A percentile compares a stretch with the other conserved stretches of the same genome.
phyloP scores from a whole-genome alignment of 2,329 filamentous ascomycete species.

The Dactylella cylindrospora region DNA sequence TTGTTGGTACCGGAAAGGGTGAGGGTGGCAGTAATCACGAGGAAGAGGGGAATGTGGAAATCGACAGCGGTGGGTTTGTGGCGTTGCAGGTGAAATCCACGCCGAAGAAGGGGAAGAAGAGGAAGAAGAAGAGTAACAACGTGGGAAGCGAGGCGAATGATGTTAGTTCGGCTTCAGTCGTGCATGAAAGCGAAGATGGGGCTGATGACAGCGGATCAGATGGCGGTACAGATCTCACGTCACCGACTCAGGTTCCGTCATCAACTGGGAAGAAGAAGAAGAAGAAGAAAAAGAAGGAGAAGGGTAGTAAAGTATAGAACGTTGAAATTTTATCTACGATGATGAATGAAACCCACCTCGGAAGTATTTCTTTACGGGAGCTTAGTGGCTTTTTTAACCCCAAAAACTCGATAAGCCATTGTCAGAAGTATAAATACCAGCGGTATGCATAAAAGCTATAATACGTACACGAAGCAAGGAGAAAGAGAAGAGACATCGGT shows the following conservation, averaged over 20 bases:
- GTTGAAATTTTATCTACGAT: neutral
- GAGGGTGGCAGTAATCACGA: conserved; percentile 6
- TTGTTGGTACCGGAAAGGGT: neutral
- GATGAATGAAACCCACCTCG: neutral
- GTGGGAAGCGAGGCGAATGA: no score
- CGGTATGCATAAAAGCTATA: no score
- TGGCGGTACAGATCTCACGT: neutral
- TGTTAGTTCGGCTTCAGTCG: no score
- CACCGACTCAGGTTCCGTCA: neutral
- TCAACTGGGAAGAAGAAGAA: conserved; percentile 5
- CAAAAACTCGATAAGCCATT: no score
- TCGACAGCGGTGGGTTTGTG: conserved; percentile 7
- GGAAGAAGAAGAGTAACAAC: conserved; percentile 7
- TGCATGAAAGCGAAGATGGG: neutral
- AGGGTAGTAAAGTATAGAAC: conserved; percentile 2
- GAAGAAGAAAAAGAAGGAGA: conserved; percentile 10
- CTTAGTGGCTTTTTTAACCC: no score
- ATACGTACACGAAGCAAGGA: no score
- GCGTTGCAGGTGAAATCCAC: conserved; percentile 7
- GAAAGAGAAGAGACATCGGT: no score
- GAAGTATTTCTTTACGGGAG: no score
- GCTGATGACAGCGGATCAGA: neutral
- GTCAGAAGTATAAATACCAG: no score
- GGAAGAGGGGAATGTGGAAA: conserved; percentile 2
- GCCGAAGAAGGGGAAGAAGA: conserved; percentile 45